A percentile compares a stretch with the other conserved stretches of the same genome.
Evolutionary conservation across 2,329 filamentous ascomycete genomes (phyloP).

Genomic region (Graphium sp.): DNA sequence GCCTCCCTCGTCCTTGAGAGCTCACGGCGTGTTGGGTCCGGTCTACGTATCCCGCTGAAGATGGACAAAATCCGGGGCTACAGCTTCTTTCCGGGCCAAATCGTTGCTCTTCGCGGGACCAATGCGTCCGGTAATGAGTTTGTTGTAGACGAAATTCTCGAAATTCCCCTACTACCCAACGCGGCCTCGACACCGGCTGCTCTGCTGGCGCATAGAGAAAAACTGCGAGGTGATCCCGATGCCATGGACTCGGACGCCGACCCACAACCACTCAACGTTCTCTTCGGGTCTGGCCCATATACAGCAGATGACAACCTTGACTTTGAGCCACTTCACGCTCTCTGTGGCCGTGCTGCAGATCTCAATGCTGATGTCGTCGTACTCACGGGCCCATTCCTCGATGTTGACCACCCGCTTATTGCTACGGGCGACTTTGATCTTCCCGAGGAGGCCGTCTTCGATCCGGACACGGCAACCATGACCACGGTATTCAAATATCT

Average conservation of each 20-base stretch:
- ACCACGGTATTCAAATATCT: conserved; percentile 68
- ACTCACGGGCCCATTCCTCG: conserved; percentile 75
- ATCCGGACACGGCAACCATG: conserved; percentile 68
- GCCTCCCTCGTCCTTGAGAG: conserved; percentile 80
- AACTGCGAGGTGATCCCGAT: conserved; percentile 47
- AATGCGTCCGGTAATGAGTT: conserved; percentile 81
- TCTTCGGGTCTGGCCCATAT: conserved; percentile 77
- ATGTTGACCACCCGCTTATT: conserved; percentile 77
- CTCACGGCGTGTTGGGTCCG: conserved; percentile 68
- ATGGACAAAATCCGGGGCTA: conserved; percentile 51
- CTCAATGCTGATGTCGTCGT: conserved; percentile 64
- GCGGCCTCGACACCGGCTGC: conserved; percentile 52
- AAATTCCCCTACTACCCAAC: conserved; percentile 55
- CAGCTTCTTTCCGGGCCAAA: conserved; percentile 88
- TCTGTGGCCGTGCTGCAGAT: conserved; percentile 64
- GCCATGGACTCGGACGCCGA: conserved; percentile 35
- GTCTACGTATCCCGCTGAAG: conserved; percentile 64
- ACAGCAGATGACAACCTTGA: conserved; percentile 84
- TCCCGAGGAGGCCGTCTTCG: conserved; percentile 45
- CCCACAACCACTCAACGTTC: conserved; percentile 50
- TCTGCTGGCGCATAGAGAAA: conserved; percentile 52
- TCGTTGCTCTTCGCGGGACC: conserved; percentile 71
- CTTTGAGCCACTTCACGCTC: conserved; percentile 69
- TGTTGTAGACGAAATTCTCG: conserved; percentile 58
- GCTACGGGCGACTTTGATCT: conserved; percentile 66